These are phyloP conservation scores for Ophiostoma himal-ulmi DNA, from an alignment of 2,329 filamentous ascomycete genomes.

Conservation along the genomic window DNA sequence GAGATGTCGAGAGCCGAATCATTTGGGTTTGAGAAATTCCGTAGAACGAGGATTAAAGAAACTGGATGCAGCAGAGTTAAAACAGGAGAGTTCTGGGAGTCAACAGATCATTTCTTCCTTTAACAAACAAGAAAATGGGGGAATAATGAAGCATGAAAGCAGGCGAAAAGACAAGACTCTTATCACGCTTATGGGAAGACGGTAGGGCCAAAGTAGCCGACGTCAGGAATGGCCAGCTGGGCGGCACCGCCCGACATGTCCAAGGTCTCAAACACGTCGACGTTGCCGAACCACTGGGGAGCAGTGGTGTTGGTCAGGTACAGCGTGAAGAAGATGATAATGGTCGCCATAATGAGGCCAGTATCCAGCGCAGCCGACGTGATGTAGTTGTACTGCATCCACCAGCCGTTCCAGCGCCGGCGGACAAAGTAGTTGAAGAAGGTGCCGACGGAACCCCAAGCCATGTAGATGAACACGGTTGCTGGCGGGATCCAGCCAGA, in stretches of 20 bases:
- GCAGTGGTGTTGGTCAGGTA: slow-evolving; percentile 51
- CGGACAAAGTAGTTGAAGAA: slow-evolving; percentile 65
- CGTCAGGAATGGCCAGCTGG: slow-evolving; percentile 15
- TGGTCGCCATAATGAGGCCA: slow-evolving; percentile 59
- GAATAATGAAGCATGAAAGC: background rate
- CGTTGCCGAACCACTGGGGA: slow-evolving; percentile 60
- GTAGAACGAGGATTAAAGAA: slow-evolving; percentile 17
- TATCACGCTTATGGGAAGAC: slow-evolving; percentile 20
- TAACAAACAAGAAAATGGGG: background rate
- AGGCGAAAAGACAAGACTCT: background rate
- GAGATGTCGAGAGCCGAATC: background rate
- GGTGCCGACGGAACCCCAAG: slow-evolving; percentile 62
- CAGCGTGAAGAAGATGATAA: slow-evolving; percentile 65
- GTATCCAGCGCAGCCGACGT: slow-evolving; percentile 65
- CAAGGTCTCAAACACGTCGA: slow-evolving; percentile 28
- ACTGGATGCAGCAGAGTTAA: background rate
- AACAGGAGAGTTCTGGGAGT: background rate
- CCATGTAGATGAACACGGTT: slow-evolving; percentile 63
- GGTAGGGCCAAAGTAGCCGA: slow-evolving; percentile 24
- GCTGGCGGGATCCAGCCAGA: slow-evolving; percentile 60
- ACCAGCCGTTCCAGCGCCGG: slow-evolving; percentile 63
- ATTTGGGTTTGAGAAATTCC: slow-evolving; percentile 25
- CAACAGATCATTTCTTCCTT: slow-evolving; percentile 1
- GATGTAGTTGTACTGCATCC: slow-evolving; percentile 73
- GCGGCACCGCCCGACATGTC: slow-evolving; percentile 21